Base-by-base conservation (phyloP, 306 rosid genomes). In the Trifolium pratense region DNA sequence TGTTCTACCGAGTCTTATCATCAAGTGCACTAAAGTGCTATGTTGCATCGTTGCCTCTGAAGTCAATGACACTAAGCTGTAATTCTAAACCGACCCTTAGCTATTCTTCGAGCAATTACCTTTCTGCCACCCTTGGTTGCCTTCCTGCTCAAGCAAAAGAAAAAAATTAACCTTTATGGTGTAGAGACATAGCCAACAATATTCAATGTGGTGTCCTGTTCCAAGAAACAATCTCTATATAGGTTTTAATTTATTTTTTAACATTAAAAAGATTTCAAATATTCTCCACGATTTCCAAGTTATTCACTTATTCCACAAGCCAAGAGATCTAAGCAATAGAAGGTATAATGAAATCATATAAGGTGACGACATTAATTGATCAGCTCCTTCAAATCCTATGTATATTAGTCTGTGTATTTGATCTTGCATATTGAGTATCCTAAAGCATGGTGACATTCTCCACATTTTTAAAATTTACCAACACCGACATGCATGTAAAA, bases 41-140 rank as follows among this genome's bases (percentile, higher is more conserved):
- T 11, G 49, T 77, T 71, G 79, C 72, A 76, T 58, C 42, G 32
- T 62, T 68, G 62, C 11, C 14, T 75, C 67, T 62, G 53, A 37
- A 18, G 66, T 67, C 79, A 75, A 57, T 39, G 18, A 82, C 23
- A 45, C 86, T 91, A 94, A 60, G 97, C 99, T 5, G 99, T 94
- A 66, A 94, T 84, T 83, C 97, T 91, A 51, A 78, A 80, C 39
- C 99, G 83, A 56, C 97, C 97, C 73, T 94, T 91, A 0, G 97
- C 97, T 70, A 94, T 82, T 81, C 99, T 91, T 75, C 92, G 88
- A 52, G 96, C 95, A 74, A 91, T 94, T 37, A 94, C 97, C 82
- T 65, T 91, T 63, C 90, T 86, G 71, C 97, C 98, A 76, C 98
- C 97, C 80, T 83, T 94, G 83, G 96, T 94, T 83, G 94, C 97